Evolutionary conservation across 768 basidiomycete species (phyloP), one percentile per base, ranked within the genome.

Genomic region (Gymnopilus dilepis): DNA sequence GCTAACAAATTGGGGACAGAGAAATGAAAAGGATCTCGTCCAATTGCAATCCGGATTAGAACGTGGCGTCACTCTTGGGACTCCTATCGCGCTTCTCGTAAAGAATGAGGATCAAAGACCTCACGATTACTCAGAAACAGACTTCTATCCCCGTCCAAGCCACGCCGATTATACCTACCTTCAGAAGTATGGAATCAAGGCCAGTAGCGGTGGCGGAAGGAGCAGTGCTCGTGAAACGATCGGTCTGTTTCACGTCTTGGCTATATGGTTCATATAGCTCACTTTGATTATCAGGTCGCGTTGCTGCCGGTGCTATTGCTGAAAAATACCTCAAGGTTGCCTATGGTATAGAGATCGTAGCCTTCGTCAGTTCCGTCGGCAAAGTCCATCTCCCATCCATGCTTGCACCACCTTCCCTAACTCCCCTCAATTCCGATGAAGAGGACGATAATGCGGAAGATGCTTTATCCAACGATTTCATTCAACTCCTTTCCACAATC

Each of bases 161-260:
- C 97, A 99, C 70, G 97, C 97, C 12, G 97, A 99, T 75, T 97
- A 91, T 75, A 99, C 97, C 15, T 99, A 99, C 76, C 87, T 99
- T 60, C 89, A 94, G 68, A 99, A 99, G 70, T 99, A 99, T 72
- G 95, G 95, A 30, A 76, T 99, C 74, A 99, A 99, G 80, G 97
- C 97, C 0, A 95, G 93, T 82, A 94, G 91, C 61, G 97, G 97
- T 37, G 97, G 97, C 48, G 97, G 97, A 6, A 83, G 97, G 19
- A 94, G 92, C 69, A 94, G 91, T 71, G 97, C 97, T 42, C 87
- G 97, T 26, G 97, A 99, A 78, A 99, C 97, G 26, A 95, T 99
- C 69, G 97, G 97, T 90, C 67, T 54, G 50, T 60, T 30, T 30
- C 8, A 33, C 31, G n/a, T 45, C 40, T 37, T 37, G 41, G n/a